Conservation (phyloP, 1,284 basidiomycete species). For the Leccinum solheimii region DNA sequence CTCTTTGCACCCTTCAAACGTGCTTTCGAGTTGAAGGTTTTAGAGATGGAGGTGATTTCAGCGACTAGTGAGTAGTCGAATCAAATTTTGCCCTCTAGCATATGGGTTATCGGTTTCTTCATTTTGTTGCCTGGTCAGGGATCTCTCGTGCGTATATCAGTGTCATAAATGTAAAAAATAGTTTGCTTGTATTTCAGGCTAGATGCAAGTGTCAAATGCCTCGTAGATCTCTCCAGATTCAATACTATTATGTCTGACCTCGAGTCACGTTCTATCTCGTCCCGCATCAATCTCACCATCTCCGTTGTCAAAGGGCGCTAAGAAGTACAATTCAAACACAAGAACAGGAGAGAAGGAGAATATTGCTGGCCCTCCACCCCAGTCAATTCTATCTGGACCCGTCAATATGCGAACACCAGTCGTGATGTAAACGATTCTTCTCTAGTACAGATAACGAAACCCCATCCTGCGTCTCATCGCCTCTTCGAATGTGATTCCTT, state of each 20-base stretch:
- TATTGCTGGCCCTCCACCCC: background rate
- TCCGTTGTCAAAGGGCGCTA: background rate
- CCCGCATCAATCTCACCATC: slow-evolving; percentile 13
- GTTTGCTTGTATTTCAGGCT: background rate
- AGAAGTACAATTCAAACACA: background rate
- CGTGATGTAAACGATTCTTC: background rate
- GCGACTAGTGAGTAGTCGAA: slow-evolving; percentile 32
- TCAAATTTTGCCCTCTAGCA: background rate
- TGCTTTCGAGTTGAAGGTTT: slow-evolving; percentile 44
- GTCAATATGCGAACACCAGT: background rate
- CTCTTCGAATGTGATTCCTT: slow-evolving; percentile 53
- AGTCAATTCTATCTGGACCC: background rate
- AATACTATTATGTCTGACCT: background rate
- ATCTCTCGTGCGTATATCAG: background rate
- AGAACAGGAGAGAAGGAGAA: background rate
- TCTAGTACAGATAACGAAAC: slow-evolving; percentile 27
- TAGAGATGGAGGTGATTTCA: slow-evolving; percentile 41
- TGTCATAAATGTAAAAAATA: background rate
- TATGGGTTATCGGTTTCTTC: background rate
- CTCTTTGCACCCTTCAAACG: slow-evolving; percentile 39
- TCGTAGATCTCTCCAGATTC: background rate
- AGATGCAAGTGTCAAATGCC: background rate
- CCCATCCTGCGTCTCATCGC: slow-evolving; percentile 49
- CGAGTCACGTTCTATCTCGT: background rate
- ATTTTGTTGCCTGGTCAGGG: background rate